Conservation (phyloP, 148 eudicot genomes). For the Arbutus unedo region DNA sequence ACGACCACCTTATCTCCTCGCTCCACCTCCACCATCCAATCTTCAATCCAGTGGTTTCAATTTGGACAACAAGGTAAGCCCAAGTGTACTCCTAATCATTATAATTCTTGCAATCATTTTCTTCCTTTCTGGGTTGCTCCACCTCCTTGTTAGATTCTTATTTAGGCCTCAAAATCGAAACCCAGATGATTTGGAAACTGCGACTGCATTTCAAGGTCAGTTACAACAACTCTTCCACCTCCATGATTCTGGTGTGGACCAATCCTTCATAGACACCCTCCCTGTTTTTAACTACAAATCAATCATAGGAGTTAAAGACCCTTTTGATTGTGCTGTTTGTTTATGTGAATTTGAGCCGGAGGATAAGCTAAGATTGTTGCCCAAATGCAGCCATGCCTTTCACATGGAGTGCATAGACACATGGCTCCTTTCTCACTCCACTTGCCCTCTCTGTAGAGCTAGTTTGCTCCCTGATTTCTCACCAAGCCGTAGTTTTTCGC, state of each 20-base stretch:
- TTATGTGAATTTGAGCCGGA: conserved; percentile 71
- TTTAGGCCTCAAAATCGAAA: conserved; percentile 46
- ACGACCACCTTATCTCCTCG: not conserved
- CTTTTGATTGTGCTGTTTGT: conserved; percentile 95
- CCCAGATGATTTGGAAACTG: conserved; percentile 53
- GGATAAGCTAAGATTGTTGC: conserved; percentile 71
- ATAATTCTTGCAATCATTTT: conserved; percentile 68
- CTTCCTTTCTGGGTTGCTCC: conserved; percentile 77
- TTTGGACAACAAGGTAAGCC: conserved; percentile 57
- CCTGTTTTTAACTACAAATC: conserved; percentile 72
- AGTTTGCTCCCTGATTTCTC: conserved; percentile 45
- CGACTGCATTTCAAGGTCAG: conserved; percentile 76
- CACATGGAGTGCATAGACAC: conserved; percentile 91
- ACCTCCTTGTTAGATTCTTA: conserved; percentile 58
- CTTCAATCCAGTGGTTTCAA: conserved; percentile 24
- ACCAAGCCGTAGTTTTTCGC: conserved; percentile 25
- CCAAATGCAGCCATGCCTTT: conserved; percentile 95
- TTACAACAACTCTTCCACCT: conserved; percentile 75
- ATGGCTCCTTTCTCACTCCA: conserved; percentile 88
- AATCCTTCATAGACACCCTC: conserved; percentile 72
- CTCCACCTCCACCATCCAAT: conserved; percentile 24
- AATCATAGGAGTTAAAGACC: conserved; percentile 64
- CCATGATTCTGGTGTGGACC: conserved; percentile 90
- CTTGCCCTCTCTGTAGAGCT: conserved; percentile 87
- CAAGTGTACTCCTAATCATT: conserved; percentile 66